These are phyloP conservation scores for Trametes cubensis DNA, from an alignment of 768 basidiomycete genomes.

Conservation along the genomic window DNA sequence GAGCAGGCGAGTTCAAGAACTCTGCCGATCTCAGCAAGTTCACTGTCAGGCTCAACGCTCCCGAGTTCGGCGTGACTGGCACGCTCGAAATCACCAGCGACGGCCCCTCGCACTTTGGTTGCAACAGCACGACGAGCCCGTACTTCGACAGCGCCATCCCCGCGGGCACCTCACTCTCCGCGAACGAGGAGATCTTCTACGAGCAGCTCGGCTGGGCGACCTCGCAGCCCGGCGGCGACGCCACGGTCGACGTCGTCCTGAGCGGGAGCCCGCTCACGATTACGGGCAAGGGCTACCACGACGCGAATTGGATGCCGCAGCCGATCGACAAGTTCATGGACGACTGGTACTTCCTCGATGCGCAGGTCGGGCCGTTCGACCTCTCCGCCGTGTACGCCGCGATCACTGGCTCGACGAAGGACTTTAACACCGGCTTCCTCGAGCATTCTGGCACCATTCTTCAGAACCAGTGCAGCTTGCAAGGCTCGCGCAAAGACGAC, in stretches of 20 bases:
- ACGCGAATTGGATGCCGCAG: constrained; percentile 28
- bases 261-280: constrained; percentile 27
- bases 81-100: constrained; percentile 24
- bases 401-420: constrained; percentile 20
- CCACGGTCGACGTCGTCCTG: constrained; percentile 24
- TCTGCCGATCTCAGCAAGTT: constrained; percentile 25
- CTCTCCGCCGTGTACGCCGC: constrained; percentile 25
- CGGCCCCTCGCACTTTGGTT: constrained; percentile 27
- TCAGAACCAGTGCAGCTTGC: constrained; percentile 32
- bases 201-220: constrained; percentile 31
- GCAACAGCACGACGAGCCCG: constrained; percentile 27
- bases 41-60: constrained; percentile 23
- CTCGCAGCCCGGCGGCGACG: constrained; percentile 27
- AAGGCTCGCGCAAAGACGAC: constrained; percentile 24
- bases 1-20: constrained; percentile 24
- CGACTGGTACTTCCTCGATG: constrained; percentile 31
- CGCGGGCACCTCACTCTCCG: constrained; percentile 15
- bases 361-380: constrained; percentile 29
- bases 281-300: constrained; percentile 31
- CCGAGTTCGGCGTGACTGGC: constrained; percentile 22
- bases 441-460: constrained; percentile 27
- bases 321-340: constrained; percentile 27
- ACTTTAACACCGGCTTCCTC: constrained; percentile 32
- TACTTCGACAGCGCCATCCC: constrained; percentile 24
- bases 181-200: constrained; percentile 27